These are phyloP conservation scores for Bombardia bombarda DNA, from an alignment of 495 filamentous ascomycete species.

Conservation along the genomic window DNA sequence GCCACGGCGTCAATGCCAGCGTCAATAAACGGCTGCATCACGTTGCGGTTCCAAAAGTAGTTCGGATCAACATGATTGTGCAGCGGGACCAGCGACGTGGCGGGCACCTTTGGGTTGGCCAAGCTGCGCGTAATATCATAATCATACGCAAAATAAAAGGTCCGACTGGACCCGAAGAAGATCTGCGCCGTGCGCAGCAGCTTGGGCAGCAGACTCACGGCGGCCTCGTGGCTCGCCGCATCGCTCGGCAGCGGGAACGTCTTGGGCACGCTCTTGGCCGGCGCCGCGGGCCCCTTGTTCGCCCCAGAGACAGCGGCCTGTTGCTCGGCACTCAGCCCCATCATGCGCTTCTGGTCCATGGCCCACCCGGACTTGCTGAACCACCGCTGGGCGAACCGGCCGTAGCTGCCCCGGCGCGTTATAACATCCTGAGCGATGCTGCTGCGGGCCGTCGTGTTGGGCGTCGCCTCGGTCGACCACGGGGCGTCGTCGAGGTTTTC, in stretches of 20 bases:
- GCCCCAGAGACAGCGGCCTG: slow-evolving; percentile 1
- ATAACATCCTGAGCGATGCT: slow-evolving; percentile 81
- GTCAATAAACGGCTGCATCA: slow-evolving; percentile 67
- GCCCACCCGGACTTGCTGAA: slow-evolving; percentile 77
- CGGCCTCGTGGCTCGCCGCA: slow-evolving; percentile 23
- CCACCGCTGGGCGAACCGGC: slow-evolving; percentile 82
- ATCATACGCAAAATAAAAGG: slow-evolving; percentile 92
- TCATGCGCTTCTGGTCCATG: slow-evolving; percentile 44
- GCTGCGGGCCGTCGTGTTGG: slow-evolving; percentile 26
- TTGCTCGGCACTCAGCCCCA: slow-evolving; percentile 45
- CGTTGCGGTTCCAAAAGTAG: slow-evolving; percentile 85
- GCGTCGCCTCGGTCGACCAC: slow-evolving; percentile 30
- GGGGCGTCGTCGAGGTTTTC: slow-evolving; percentile 10
- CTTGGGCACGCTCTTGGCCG: slow-evolving; percentile 10
- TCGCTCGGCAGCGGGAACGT: slow-evolving; percentile 19
- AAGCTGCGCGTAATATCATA: slow-evolving; percentile 73
- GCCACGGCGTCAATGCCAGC: slow-evolving; percentile 57
- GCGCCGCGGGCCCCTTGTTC: slow-evolving; percentile 7
- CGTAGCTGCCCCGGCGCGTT: slow-evolving; percentile 66
- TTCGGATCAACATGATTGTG: slow-evolving; percentile 66
- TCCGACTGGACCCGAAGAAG: slow-evolving; percentile 65
- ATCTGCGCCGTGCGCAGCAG: slow-evolving; percentile 74
- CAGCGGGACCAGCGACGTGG: slow-evolving; percentile 45
- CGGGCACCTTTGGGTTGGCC: slow-evolving; percentile 29
- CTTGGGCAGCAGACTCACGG: slow-evolving; percentile 64